Percentiles rank a stretch among this genome's conserved stretches.
These are phyloP conservation scores for Schizochytrium sp. DNA, from an alignment of 108 stramenopile genomes.

Conservation along the genomic window DNA sequence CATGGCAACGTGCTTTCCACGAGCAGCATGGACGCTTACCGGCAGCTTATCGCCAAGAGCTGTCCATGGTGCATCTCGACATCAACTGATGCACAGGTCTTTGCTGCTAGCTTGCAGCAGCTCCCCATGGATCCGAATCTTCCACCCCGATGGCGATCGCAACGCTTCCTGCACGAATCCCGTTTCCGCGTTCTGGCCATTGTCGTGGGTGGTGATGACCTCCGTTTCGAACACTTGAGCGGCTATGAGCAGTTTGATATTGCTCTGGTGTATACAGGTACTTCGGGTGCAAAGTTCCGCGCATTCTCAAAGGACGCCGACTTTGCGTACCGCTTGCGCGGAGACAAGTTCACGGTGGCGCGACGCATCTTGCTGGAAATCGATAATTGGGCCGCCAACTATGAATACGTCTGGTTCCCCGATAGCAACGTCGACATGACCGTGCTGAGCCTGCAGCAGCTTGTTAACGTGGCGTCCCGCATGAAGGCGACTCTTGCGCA, in stretches of 20 bases:
- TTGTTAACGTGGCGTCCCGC: not conserved
- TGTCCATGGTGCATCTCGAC: not conserved
- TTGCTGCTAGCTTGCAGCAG: not conserved
- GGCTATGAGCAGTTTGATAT: not conserved
- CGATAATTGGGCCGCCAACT: not conserved
- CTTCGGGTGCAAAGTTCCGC: not conserved
- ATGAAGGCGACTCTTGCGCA: not conserved
- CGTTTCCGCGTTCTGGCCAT: not conserved
- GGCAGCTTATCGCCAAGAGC: not conserved
- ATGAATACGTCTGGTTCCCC: not conserved
- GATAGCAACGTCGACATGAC: not conserved
- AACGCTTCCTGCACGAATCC: not conserved
- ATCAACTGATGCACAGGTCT: not conserved
- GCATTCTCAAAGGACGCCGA: not conserved
- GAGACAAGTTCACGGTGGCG: not conserved
- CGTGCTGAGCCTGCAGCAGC: not conserved
- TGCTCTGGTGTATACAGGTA: not conserved
- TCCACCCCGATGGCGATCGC: not conserved
- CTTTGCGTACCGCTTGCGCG: not conserved
- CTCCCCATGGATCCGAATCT: not conserved
- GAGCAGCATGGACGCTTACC: not conserved
- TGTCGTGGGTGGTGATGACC: not conserved
- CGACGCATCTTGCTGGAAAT: not conserved
- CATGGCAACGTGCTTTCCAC: not conserved
- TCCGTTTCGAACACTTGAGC: not conserved